Evolutionary conservation across 176 grass and related monocot species (phyloP), one percentile per base, ranked within the genome.

Genomic region (Aegilops sharonensis): DNA sequence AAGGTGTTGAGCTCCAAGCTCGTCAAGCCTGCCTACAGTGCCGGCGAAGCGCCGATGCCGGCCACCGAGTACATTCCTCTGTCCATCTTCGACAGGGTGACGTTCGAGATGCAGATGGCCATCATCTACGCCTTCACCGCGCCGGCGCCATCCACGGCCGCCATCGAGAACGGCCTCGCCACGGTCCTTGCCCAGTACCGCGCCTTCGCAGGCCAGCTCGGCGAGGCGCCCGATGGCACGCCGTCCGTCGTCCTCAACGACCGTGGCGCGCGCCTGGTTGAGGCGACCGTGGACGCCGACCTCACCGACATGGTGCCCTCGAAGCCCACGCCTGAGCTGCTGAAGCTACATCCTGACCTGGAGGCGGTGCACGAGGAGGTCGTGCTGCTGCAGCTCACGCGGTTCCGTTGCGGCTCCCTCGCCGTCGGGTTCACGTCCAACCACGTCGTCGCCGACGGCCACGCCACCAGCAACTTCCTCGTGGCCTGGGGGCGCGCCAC

Each of bases 41-140:
- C 74, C 8, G 74, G 4, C 43, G 2, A 27, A 2, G 21, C 60
- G 60, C 60, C 60, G 9, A 8, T 27, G 17, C 2, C 23, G 13
- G 13, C 35, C 25, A 11, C 23, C 2, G n/a, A 83, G 18, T 63
- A 76, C 67, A 48, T 90, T 11, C 87, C 87, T 2, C 39, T 97
- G 65, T 91, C 81, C 18, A 59, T 94, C 31, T 97, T 97, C 87
- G 95, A 94, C 59, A 85, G 10, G 79, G 78, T 94, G 20, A 91
- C 84, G 25, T 84, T 65, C 63, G 4, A 78, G 5, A 78, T 80
- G 82, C 90, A 97, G 81, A 81, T 94, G 78, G 90, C 90, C 20
- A 66, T 83, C 75, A 88, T 97, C 79, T 97, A 87, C 77, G 90
- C 88, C 10, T 97, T 92, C 86, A 56, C 84, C 4, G 39, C 90